These are phyloP conservation scores for Yueomyces sinensis DNA, from an alignment of 805 yeast genomes.

Conservation along the genomic window DNA sequence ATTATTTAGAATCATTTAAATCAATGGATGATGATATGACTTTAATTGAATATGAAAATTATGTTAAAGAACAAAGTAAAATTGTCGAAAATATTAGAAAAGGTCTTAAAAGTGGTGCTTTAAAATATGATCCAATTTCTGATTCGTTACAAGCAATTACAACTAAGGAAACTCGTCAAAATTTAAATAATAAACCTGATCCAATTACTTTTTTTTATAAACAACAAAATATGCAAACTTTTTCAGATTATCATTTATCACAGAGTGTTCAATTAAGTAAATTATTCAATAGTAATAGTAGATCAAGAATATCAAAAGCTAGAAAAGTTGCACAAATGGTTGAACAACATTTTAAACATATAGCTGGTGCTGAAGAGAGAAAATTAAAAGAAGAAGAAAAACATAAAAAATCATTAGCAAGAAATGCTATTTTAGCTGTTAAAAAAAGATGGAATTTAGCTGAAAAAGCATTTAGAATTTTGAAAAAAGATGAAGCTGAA, in stretches of 20 bases:
- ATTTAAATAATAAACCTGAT: slow-evolving; percentile 33
- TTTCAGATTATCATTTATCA: slow-evolving; percentile 58
- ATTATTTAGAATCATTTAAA: slow-evolving; percentile 41
- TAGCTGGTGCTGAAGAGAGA: slow-evolving; percentile 81
- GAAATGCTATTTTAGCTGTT: slow-evolving; percentile 70
- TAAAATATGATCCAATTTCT: slow-evolving; percentile 31
- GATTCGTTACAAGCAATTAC: slow-evolving; percentile 30
- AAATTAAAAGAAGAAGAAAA: slow-evolving; percentile 63
- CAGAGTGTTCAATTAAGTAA: slow-evolving; percentile 67
- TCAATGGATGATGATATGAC: slow-evolving; percentile 50
- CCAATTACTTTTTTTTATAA: slow-evolving; percentile 28
- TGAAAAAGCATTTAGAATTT: slow-evolving; percentile 59
- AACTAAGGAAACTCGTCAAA: slow-evolving; percentile 27
- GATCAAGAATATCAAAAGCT: slow-evolving; percentile 50
- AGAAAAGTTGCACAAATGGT: slow-evolving; percentile 68
- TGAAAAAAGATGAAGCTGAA: slow-evolving; percentile 68
- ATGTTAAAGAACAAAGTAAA: slow-evolving; percentile 38
- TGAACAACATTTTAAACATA: slow-evolving; percentile 74
- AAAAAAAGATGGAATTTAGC: slow-evolving; percentile 87
- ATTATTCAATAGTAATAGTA: slow-evolving; percentile 52
- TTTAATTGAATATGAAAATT: slow-evolving; percentile 45
- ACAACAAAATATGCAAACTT: slow-evolving; percentile 32
- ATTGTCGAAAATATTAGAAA: slow-evolving; percentile 31
- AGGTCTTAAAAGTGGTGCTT: slow-evolving; percentile 32
- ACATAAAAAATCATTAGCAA: slow-evolving; percentile 56